Percentiles rank a stretch among this genome's conserved stretches.
phyloP scores from a whole-genome alignment of 1,284 basidiomycete species.

The Chondrostereum purpureum region DNA sequence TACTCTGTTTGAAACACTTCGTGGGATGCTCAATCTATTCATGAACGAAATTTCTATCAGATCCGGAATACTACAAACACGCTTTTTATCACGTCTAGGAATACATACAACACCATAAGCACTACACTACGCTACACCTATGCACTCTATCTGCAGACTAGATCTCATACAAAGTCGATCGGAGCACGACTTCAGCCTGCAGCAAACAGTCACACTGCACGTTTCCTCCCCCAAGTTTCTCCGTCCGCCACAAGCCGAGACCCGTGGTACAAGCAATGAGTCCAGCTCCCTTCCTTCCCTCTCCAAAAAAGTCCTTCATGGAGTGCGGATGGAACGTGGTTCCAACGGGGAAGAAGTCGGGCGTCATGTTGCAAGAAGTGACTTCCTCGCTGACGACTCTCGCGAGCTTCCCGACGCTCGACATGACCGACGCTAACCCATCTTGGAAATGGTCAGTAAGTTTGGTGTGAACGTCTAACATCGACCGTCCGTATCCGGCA shows the following conservation, averaged over 20 bases:
- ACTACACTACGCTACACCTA: no score
- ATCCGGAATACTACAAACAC: no score
- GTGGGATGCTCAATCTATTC: no score
- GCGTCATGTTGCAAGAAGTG: conserved; percentile 41
- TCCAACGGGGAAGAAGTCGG: conserved; percentile 31
- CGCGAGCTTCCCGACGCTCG: conserved; percentile 36
- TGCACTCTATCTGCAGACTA: no score
- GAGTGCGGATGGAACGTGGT: conserved; percentile 27
- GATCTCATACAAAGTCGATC: conserved; percentile 19
- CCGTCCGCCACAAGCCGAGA: conserved; percentile 31
- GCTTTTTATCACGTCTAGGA: no score
- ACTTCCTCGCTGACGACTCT: conserved; percentile 46
- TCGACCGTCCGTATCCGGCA: conserved; percentile 34
- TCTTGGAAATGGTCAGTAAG: conserved; percentile 27
- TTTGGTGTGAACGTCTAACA: conserved; percentile 23
- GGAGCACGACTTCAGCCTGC: conserved; percentile 26
- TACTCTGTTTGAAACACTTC: no score
- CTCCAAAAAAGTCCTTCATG: conserved; percentile 40
- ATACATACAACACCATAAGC: no score
- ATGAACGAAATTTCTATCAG: no score
- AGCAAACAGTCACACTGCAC: conserved; percentile 25
- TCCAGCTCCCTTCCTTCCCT: conserved; percentile 14
- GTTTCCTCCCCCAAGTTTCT: conserved; percentile 22
- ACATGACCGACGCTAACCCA: conserved; percentile 35
- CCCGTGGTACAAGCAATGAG: conserved; percentile 34